Evolutionary conservation across 2,329 filamentous ascomycete species (phyloP).

Genomic region (Pyrenochaeta sp.): DNA sequence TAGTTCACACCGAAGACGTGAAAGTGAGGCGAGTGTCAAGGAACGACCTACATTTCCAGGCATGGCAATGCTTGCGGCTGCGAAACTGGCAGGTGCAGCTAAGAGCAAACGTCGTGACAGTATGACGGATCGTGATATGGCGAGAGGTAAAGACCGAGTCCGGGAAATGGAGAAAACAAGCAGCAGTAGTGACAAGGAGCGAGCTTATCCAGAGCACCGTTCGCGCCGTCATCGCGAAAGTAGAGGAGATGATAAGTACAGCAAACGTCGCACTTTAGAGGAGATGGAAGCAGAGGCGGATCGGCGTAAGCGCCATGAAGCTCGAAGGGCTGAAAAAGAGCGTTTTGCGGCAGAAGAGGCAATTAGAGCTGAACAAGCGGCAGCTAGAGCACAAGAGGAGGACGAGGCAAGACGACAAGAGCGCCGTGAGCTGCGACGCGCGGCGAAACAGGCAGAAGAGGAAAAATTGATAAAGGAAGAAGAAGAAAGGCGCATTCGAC

Average conservation of each 20-base stretch:
- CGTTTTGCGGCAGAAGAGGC: conserved; percentile 37
- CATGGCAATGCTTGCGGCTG: conserved; percentile 25
- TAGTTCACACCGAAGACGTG: conserved; percentile 37
- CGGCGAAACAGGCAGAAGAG: conserved; percentile 33
- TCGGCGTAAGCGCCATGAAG: conserved; percentile 37
- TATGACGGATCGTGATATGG: conserved; percentile 40
- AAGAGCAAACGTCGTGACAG: conserved; percentile 43
- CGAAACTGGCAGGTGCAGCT: conserved; percentile 28
- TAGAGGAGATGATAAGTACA: conserved; percentile 37
- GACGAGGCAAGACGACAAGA: conserved; percentile 34
- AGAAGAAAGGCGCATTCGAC: conserved; percentile 38
- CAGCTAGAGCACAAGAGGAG: conserved; percentile 28
- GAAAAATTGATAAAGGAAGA: conserved; percentile 30
- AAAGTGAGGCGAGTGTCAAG: conserved; percentile 40
- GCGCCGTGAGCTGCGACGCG: conserved; percentile 39
- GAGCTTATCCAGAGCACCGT: conserved; percentile 35
- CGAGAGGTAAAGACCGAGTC: conserved; percentile 25
- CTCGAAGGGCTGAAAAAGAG: conserved; percentile 38
- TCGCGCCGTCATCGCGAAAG: conserved; percentile 38
- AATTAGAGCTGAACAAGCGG: conserved; percentile 34
- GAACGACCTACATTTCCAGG: conserved; percentile 32
- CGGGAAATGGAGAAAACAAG: conserved; percentile 31
- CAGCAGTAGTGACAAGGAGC: conserved; percentile 39
- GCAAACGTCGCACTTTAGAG: conserved; percentile 35
- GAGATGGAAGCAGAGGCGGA: conserved; percentile 39